These are phyloP conservation scores for Colletotrichum caudatum DNA, from an alignment of 2,329 filamentous ascomycete genomes.

Conservation along the genomic window DNA sequence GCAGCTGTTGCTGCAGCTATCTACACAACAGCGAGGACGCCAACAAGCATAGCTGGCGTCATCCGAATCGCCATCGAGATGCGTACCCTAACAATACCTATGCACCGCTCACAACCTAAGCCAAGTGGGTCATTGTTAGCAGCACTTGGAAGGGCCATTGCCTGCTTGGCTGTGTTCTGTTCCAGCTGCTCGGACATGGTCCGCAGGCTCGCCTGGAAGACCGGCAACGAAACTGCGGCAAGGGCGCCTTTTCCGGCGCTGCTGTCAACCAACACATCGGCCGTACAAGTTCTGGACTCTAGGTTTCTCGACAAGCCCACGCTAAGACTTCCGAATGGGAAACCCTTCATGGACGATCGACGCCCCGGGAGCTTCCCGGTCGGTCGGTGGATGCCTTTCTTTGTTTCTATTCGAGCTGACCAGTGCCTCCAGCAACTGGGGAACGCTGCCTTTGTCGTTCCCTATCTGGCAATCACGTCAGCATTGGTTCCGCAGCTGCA, in stretches of 20 bases:
- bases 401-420: slow-evolving; percentile 19
- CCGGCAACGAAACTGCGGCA: slow-evolving; percentile 16
- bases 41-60: neutral
- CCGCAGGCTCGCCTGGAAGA: slow-evolving; percentile 18
- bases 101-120: neutral
- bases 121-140: neutral
- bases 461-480: slow-evolving; percentile 1
- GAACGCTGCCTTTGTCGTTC: slow-evolving; percentile 18
- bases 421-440: slow-evolving; percentile 8
- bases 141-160: neutral
- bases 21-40: too few relatives aligned
- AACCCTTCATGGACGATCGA: slow-evolving; percentile 13
- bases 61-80: slow-evolving; percentile 4
- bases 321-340: slow-evolving; percentile 9
- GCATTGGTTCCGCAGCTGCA: neutral
- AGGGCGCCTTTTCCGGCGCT: slow-evolving; percentile 14
- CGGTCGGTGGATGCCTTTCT: slow-evolving; percentile 18
- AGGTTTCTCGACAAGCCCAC: neutral
- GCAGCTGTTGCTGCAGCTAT: neutral
- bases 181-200: slow-evolving; percentile 25
- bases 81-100: neutral
- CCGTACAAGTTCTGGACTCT: neutral
- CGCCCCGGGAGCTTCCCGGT: slow-evolving; percentile 16
- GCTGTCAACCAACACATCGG: slow-evolving; percentile 4
- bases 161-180: neutral